Percentiles rank a stretch among this genome's conserved stretches.
phyloP scores from a whole-genome alignment of 2,329 filamentous ascomycete species.

The Colletotrichum zoysiae region DNA sequence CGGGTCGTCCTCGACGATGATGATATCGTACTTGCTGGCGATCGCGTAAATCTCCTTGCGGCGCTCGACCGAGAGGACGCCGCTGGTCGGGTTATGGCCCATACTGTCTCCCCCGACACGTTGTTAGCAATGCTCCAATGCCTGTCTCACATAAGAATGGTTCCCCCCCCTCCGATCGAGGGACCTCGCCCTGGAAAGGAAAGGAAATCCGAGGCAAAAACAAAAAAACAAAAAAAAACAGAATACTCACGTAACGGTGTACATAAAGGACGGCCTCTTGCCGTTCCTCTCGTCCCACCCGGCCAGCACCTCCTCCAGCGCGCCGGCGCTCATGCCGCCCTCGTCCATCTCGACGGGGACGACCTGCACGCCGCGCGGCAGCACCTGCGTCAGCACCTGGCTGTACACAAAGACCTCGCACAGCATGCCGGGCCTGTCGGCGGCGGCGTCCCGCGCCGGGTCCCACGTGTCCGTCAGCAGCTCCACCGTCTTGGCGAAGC shows the following conservation, averaged over 20 bases:
- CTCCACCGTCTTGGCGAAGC: slow-evolving; percentile 82
- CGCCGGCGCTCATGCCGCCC: slow-evolving; percentile 82
- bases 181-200: neutral
- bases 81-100: slow-evolving; percentile 89
- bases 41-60: slow-evolving; percentile 84
- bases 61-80: slow-evolving; percentile 78
- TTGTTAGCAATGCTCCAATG: slow-evolving; percentile 40
- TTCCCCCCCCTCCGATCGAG: neutral
- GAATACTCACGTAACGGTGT: slow-evolving; percentile 83
- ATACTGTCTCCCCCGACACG: slow-evolving; percentile 42
- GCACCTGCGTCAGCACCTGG: slow-evolving; percentile 77
- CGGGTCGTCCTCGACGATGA: slow-evolving; percentile 94
- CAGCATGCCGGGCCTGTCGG: slow-evolving; percentile 81
- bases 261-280: slow-evolving; percentile 84
- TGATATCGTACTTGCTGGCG: slow-evolving; percentile 85
- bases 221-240: neutral
- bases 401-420: slow-evolving; percentile 86
- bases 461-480: slow-evolving; percentile 83
- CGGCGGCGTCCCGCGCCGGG: slow-evolving; percentile 73
- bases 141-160: neutral
- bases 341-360: slow-evolving; percentile 81
- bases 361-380: slow-evolving; percentile 78
- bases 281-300: slow-evolving; percentile 85
- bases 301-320: slow-evolving; percentile 81
- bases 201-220: neutral